These are phyloP conservation scores for Mucor velutinosus DNA, from an alignment of 371 early-diverging fungal species.

Conservation along the genomic window DNA sequence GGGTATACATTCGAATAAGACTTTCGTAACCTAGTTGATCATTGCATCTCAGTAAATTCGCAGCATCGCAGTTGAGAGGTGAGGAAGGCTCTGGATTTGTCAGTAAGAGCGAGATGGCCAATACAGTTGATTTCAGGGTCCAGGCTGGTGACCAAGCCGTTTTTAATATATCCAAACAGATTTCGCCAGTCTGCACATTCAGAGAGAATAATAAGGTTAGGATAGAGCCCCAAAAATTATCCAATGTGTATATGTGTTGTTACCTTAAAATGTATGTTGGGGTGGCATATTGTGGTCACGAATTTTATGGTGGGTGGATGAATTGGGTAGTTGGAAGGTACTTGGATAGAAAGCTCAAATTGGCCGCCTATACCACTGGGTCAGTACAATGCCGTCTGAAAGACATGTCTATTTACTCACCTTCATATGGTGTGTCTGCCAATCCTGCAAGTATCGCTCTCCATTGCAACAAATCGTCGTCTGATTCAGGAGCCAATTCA, in stretches of 20 bases:
- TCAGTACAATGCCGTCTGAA: background rate
- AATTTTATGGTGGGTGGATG: slow-evolving; percentile 73
- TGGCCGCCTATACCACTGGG: slow-evolving; percentile 48
- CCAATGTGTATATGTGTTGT: background rate
- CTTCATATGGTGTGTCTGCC: slow-evolving; percentile 84
- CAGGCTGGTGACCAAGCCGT: slow-evolving; percentile 86
- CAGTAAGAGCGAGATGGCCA: slow-evolving; percentile 74
- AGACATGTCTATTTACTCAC: slow-evolving; percentile 21
- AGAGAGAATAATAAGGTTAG: background rate
- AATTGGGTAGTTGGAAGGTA: slow-evolving; percentile 73
- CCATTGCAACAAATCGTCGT: slow-evolving; percentile 89
- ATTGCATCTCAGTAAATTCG: slow-evolving; percentile 86
- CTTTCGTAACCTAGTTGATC: slow-evolving; percentile 87
- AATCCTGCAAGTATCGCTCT: slow-evolving; percentile 83
- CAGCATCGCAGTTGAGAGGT: slow-evolving; percentile 95
- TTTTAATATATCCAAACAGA: slow-evolving; percentile 83
- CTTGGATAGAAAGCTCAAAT: slow-evolving; percentile 59
- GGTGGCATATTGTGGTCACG: slow-evolving; percentile 81
- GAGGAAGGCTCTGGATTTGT: slow-evolving; percentile 81
- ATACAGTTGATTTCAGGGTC: slow-evolving; percentile 72
- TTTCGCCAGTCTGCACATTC: slow-evolving; percentile 70
- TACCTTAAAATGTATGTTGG: slow-evolving; percentile 79
- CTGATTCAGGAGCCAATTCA: slow-evolving; percentile 63
- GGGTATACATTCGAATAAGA: slow-evolving; percentile 86
- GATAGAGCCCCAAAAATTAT: background rate